Evolutionary conservation across 805 yeast species (phyloP).

Genomic region (Starmera dryadoides): DNA sequence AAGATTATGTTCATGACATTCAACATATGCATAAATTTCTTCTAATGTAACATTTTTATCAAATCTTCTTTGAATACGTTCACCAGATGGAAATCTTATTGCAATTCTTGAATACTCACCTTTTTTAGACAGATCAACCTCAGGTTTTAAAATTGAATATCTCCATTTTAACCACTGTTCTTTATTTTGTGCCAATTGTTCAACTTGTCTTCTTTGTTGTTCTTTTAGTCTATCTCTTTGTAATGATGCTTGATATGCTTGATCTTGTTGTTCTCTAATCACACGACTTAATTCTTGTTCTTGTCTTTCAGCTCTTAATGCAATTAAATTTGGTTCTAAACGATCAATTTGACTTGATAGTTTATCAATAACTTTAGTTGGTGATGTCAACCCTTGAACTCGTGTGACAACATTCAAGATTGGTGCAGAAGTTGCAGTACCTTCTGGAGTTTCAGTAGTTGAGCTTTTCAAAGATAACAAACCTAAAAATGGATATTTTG

Average conservation of each 20-base stretch:
- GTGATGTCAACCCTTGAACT: constrained; percentile 48
- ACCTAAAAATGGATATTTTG: constrained; percentile 78
- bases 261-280: constrained; percentile 66
- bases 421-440: constrained; percentile 45
- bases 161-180: constrained; percentile 47
- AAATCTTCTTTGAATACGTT: constrained; percentile 46
- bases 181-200: constrained; percentile 15
- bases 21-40: constrained; percentile 69
- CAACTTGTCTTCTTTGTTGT: constrained; percentile 27
- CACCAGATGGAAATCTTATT: constrained; percentile 57
- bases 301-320: constrained; percentile 56
- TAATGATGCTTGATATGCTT: constrained; percentile 66
- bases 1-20: constrained; percentile 32
- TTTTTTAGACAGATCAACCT: constrained; percentile 18
- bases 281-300: constrained; percentile 50
- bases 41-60: constrained; percentile 39
- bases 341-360: constrained; percentile 41
- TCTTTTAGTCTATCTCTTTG: constrained; percentile 56
- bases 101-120: constrained; percentile 53
- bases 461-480: constrained; percentile 60
- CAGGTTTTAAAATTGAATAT: constrained; percentile 23
- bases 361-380: constrained; percentile 35
- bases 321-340: constrained; percentile 53
- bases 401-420: constrained; percentile 54
- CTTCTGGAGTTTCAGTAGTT: constrained; percentile 45